Conservation (phyloP, 352 stramenopile species). For the Phytophthora nicotianae region DNA sequence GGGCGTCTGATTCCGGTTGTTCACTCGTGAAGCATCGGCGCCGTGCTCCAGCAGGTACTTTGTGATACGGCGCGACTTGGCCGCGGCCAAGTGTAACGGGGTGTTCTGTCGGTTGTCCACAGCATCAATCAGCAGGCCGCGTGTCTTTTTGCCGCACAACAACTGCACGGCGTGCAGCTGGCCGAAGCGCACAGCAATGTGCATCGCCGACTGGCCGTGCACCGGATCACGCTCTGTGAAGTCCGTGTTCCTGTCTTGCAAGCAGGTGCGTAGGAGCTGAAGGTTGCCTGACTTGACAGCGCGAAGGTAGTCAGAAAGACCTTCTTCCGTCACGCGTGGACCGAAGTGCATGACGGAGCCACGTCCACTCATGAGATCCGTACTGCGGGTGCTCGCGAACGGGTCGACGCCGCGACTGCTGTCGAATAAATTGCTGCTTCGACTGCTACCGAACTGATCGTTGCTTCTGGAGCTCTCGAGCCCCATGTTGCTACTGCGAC, state of each 20-base stretch:
- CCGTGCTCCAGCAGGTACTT: conserved; percentile 82
- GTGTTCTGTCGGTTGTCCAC: conserved; percentile 81
- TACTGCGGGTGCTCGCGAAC: conserved; percentile 29
- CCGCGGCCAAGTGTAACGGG: conserved; percentile 74
- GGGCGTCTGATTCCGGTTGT: conserved; percentile 75
- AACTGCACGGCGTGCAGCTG: conserved; percentile 76
- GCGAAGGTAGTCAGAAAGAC: conserved; percentile 63
- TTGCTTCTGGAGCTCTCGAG: conserved; percentile 24
- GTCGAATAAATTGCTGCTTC: conserved; percentile 28
- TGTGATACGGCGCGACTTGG: conserved; percentile 82
- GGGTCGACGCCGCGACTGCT: conserved; percentile 29
- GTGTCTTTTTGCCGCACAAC: conserved; percentile 69
- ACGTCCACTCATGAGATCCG: conserved; percentile 42
- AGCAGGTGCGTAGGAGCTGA: conserved; percentile 51
- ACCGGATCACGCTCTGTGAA: conserved; percentile 67
- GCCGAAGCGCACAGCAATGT: conserved; percentile 80
- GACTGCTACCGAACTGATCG: conserved; percentile 22
- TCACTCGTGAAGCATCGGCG: conserved; percentile 62
- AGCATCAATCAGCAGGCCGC: conserved; percentile 65
- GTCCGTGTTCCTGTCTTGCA: conserved; percentile 68
- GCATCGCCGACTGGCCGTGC: conserved; percentile 78
- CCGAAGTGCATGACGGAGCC: conserved; percentile 53
- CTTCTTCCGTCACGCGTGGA: conserved; percentile 57
- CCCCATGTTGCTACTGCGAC: conserved; percentile 31
- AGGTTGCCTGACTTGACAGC: conserved; percentile 74